Evolutionary conservation across 495 filamentous ascomycete species (phyloP).

Genomic region (Penicillium daleae): DNA sequence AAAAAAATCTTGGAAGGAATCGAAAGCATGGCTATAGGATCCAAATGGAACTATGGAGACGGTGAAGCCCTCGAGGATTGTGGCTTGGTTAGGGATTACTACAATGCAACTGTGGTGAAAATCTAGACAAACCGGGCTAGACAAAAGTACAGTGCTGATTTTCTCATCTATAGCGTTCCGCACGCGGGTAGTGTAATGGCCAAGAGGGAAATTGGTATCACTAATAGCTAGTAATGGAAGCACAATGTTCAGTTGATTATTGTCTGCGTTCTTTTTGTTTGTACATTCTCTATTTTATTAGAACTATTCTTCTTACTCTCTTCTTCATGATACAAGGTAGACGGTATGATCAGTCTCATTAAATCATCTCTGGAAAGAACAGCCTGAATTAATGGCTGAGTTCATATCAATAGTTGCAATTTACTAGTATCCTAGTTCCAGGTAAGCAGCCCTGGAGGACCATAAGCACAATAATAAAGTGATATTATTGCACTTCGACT

Average conservation of each 20-base stretch:
- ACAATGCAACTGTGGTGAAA: not conserved
- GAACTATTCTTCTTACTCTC: no score
- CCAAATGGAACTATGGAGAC: not conserved
- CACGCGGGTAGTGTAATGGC: no score
- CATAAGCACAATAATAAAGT: not conserved
- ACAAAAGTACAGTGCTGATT: not conserved
- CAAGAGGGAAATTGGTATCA: no score
- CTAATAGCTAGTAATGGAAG: no score
- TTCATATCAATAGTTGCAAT: not conserved
- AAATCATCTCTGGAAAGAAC: no score
- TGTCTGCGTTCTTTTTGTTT: not conserved
- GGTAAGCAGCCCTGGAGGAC: no score
- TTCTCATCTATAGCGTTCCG: not conserved
- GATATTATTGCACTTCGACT: not conserved
- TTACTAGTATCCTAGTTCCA: not conserved
- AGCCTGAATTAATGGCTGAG: not conserved
- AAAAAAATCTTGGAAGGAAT: not conserved
- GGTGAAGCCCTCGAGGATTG: not conserved
- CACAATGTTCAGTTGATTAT: not conserved
- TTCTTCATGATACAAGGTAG: no score
- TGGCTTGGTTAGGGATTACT: conserved; percentile 4
- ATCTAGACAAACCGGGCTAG: not conserved
- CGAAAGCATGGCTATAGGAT: not conserved
- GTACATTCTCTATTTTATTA: not conserved
- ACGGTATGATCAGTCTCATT: not conserved